These are phyloP conservation scores for Leishmania tarentolae DNA, from an alignment of 208 protist genomes.

Conservation along the genomic window DNA sequence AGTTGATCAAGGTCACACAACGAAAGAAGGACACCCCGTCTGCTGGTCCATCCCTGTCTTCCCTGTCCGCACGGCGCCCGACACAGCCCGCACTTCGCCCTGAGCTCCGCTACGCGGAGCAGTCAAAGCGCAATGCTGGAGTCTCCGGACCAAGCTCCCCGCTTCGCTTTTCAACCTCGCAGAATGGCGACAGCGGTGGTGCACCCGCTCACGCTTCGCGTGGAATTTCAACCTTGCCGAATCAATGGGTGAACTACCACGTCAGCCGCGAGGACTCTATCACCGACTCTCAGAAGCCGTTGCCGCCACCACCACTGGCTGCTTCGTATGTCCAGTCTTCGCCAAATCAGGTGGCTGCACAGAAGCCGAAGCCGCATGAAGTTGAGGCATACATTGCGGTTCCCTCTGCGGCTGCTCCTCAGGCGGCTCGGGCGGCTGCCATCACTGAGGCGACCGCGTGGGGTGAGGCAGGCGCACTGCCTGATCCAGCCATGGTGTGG, in stretches of 20 bases:
- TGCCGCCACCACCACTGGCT: background rate
- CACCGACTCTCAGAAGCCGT: background rate
- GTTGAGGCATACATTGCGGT: slow-evolving; percentile 47
- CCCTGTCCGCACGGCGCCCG: slow-evolving; percentile 2
- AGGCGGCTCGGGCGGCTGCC: slow-evolving; percentile 36
- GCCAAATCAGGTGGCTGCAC: background rate
- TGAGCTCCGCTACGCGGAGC: background rate
- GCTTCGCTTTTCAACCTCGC: background rate
- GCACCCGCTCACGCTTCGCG: background rate
- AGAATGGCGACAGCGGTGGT: background rate
- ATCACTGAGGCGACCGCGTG: slow-evolving; percentile 39
- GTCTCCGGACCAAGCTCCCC: background rate
- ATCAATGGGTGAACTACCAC: slow-evolving; percentile 6
- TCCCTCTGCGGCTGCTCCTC: slow-evolving; percentile 40
- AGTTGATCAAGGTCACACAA: slow-evolving; percentile 66
- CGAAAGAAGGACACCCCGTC: slow-evolving; percentile 37
- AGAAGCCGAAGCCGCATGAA: background rate
- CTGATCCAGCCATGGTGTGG: slow-evolving; percentile 89
- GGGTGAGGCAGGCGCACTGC: slow-evolving; percentile 42
- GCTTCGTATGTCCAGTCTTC: background rate
- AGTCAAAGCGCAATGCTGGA: background rate
- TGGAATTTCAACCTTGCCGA: background rate
- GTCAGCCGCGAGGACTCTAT: slow-evolving; percentile 4
- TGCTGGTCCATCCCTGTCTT: slow-evolving; percentile 27
- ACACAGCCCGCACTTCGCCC: background rate